A percentile compares a stretch with the other conserved stretches of the same genome.
phyloP scores from a whole-genome alignment of 257 asterid genomes.

The Voacanga thouarsii region DNA sequence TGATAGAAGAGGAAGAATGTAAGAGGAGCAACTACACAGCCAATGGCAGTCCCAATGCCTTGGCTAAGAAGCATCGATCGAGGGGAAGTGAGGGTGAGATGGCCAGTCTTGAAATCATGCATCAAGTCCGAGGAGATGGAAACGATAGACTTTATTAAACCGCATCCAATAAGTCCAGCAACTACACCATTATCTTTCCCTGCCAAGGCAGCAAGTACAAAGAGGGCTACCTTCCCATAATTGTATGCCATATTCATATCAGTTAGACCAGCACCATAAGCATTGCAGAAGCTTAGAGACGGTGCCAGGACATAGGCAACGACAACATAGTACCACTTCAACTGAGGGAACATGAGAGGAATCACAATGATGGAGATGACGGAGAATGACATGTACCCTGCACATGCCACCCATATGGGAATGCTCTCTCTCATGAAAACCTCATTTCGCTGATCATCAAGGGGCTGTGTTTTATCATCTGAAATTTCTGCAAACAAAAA shows the following conservation, averaged over 20 bases:
- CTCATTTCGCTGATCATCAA: constrained; percentile 24
- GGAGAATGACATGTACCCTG: constrained; percentile 26
- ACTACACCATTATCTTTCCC: constrained; percentile 38
- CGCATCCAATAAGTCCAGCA: constrained; percentile 42
- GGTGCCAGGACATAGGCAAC: constrained; percentile 40
- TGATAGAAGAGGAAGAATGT: constrained; percentile 37
- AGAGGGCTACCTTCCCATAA: constrained; percentile 40
- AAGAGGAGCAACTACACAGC: constrained; percentile 35
- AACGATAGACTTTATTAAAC: constrained; percentile 35
- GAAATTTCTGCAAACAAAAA: constrained; percentile 11
- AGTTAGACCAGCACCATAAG: constrained; percentile 44
- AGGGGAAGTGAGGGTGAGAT: constrained; percentile 38
- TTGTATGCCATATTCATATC: constrained; percentile 46
- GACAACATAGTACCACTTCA: constrained; percentile 37
- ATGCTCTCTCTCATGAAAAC: constrained; percentile 38
- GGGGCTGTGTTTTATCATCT: constrained; percentile 9
- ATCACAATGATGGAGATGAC: constrained; percentile 29
- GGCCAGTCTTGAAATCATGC: constrained; percentile 45
- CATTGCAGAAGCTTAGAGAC: constrained; percentile 42
- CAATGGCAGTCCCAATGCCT: constrained; percentile 34
- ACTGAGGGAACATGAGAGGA: constrained; percentile 35
- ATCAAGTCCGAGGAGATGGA: constrained; percentile 34
- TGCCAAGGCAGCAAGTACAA: constrained; percentile 33
- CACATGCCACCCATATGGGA: constrained; percentile 30
- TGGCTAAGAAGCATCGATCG: constrained; percentile 41